A percentile compares a stretch with the other conserved stretches of the same genome.
These are phyloP conservation scores for Acorus gramineus DNA, from an alignment of 106 monocot genomes.

Conservation along the genomic window DNA sequence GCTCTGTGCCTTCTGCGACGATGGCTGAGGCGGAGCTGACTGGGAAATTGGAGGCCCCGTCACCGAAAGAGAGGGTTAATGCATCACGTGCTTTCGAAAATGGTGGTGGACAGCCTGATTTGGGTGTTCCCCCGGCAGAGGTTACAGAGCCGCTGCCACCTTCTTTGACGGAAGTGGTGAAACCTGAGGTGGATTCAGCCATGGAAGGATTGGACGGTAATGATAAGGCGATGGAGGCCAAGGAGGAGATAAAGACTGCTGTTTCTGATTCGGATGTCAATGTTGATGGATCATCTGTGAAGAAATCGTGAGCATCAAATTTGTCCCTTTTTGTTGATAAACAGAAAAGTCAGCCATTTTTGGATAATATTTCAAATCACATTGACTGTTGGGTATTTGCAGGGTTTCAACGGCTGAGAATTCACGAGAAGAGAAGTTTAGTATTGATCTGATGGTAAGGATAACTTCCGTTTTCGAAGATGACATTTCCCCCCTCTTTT, in stretches of 20 bases:
- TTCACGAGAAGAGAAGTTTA: conserved; percentile 48
- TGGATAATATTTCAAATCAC: background rate
- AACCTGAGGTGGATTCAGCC: conserved; percentile 12
- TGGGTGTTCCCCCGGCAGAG: background rate
- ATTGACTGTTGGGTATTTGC: conserved; percentile 1
- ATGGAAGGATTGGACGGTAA: conserved; percentile 2
- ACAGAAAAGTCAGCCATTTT: background rate
- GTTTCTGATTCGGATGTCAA: conserved; percentile 18
- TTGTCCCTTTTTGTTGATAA: conserved; percentile 1
- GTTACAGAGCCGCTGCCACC: background rate
- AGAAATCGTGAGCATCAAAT: conserved; percentile 45
- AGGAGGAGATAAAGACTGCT: conserved; percentile 21
- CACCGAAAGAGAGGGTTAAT: conserved; percentile 36
- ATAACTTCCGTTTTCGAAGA: conserved; percentile 7
- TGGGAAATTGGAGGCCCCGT: conserved; percentile 12
- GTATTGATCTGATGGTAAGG: conserved; percentile 88
- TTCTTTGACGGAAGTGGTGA: conserved; percentile 9
- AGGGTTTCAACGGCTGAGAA: conserved; percentile 32
- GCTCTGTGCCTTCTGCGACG: conserved; percentile 6
- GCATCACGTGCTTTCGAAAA: conserved; percentile 11
- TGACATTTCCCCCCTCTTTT: conserved; percentile 7
- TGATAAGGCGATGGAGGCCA: conserved; percentile 1
- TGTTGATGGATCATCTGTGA: conserved; percentile 16
- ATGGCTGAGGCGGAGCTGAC: conserved; percentile 29
- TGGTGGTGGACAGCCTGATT: background rate